Evolutionary conservation across 148 eudicot genomes (phyloP), one percentile per base, ranked within the genome.

Genomic region (Dianthus caryophyllus): DNA sequence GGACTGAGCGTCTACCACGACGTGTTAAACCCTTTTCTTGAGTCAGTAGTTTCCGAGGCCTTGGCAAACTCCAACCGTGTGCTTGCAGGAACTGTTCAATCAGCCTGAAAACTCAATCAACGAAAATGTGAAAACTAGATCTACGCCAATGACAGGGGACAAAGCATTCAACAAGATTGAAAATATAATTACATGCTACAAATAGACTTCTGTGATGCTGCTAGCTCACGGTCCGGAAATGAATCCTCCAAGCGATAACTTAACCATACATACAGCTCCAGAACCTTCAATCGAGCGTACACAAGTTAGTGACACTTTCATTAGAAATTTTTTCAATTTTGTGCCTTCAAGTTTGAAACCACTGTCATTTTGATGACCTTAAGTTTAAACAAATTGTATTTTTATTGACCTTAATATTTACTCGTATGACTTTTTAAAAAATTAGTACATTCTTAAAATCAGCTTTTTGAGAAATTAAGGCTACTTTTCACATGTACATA

Each of bases 201-300:
- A 65, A 94, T 76, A 63, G 89, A 77, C 81, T 90, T 94, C 80
- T 94, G 99, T 20, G 92, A 83, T 59, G 97, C 77, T 46, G 99
- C 99, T 63, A 94, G 72, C 65, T 94, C 93, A n/a, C 78, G 97
- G 77, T 94, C 97, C 10, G 97, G 99, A 72, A 94, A 94, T 52
- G 96, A 76, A 11, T 94, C 96, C 36, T 90, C 92, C 65, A 88
- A 48, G 64, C 90, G 96, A 73, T 72, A 94, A 79, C 97, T 81
- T 77, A 94, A 77, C 99, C 99, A 94, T 47, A 90, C 99, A 72
- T 94, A 94, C 69, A 90, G 86, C 78, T 94, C 99, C 84, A 94
- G 74, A 66, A 94, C 99, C 99, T 94, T 74, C 79, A 77, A 58
- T 33, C 50, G 27, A 67, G 66, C 26, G 47, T 33, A 58, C 29